phyloP scores from a whole-genome alignment of 257 asterid genomes.

The Primulina huaijiensis region DNA sequence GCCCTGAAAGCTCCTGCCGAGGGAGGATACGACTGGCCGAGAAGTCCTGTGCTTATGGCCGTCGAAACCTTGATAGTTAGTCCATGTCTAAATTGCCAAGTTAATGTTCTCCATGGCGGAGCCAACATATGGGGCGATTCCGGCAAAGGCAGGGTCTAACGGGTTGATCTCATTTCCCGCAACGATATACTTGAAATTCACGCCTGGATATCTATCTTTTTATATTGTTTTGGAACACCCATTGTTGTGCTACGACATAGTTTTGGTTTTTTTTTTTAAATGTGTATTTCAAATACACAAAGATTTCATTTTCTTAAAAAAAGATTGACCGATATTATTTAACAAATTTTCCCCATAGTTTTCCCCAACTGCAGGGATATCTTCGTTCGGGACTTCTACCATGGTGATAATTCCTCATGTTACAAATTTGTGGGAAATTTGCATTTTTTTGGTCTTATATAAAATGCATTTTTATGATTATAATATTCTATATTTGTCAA shows the following conservation, averaged over 20 bases:
- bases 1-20: conserved; percentile 20
- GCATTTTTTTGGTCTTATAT: too few relatives aligned
- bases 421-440: too few relatives aligned
- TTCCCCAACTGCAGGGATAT: conserved; percentile 27
- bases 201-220: conserved; percentile 7
- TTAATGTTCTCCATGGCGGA: conserved; percentile 37
- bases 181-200: conserved; percentile 34
- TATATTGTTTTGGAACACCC: conserved; percentile 36
- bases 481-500: too few relatives aligned
- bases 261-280: too few relatives aligned
- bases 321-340: too few relatives aligned
- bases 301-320: too few relatives aligned
- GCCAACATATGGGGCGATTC: not conserved
- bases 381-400: conserved; percentile 30
- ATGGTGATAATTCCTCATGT: not conserved
- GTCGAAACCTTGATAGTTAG: conserved; percentile 35
- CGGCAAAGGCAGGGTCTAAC: not conserved
- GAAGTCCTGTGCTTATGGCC: conserved; percentile 16
- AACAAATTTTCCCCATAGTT: too few relatives aligned
- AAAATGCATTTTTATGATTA: too few relatives aligned
- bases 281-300: too few relatives aligned
- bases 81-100: not conserved
- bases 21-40: conserved; percentile 33
- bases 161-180: conserved; percentile 44
- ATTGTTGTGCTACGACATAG: conserved; percentile 16